phyloP scores from a whole-genome alignment of 2,329 filamentous ascomycete species.

The Beauveria asiatica region DNA sequence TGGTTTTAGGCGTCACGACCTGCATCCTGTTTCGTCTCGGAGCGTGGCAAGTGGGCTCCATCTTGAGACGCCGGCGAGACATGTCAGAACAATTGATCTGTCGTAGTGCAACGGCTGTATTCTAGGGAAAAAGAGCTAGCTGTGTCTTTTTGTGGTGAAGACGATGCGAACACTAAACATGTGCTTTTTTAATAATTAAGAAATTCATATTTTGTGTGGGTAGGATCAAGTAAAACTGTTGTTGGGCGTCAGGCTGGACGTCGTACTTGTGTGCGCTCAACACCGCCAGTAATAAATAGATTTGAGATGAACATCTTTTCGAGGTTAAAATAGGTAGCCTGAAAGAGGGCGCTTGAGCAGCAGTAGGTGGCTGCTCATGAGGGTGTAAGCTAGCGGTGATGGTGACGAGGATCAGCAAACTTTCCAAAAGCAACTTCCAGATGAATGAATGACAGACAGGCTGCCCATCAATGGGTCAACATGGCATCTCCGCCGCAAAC shows the following conservation, averaged over 20 bases:
- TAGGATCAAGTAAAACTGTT: not conserved
- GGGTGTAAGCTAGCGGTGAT: not conserved
- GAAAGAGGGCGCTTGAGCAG: not conserved
- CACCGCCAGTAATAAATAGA: not conserved
- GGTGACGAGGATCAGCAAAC: not conserved
- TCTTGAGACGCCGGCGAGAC: conserved; percentile 9
- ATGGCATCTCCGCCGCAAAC: too few relatives aligned
- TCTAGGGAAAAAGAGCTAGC: too few relatives aligned
- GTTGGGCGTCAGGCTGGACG: not conserved
- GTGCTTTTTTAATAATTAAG: too few relatives aligned
- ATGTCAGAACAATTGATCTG: not conserved
- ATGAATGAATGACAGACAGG: not conserved
- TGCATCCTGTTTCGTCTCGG: not conserved
- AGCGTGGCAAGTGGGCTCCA: not conserved
- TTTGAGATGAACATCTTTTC: not conserved
- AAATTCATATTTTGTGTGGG: too few relatives aligned
- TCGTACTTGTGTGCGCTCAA: not conserved
- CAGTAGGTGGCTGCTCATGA: not conserved
- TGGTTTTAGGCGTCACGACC: not conserved
- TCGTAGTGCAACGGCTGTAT: not conserved
- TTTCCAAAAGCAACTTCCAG: not conserved
- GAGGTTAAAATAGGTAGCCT: not conserved
- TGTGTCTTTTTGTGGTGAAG: not conserved
- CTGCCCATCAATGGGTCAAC: not conserved
- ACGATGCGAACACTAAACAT: not conserved